Evolutionary conservation across 306 rosid species (phyloP), one percentile per base, ranked within the genome.

Genomic region (Geum urbanum): DNA sequence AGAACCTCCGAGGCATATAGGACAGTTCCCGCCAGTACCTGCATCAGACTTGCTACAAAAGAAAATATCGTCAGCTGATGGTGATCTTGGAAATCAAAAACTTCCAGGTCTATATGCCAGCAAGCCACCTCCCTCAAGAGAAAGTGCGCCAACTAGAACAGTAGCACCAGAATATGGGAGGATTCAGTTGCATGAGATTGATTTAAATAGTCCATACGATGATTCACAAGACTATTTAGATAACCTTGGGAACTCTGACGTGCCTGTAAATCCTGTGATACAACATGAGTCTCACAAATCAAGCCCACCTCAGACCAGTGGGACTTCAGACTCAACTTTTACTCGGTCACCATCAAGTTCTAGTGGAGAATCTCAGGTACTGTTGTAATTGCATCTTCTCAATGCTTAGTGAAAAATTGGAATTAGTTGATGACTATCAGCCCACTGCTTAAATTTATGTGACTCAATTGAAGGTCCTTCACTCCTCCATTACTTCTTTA

Each of bases 241-340:
- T 76, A 91, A 89, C 70, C 39, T 76, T 24, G 92, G 74, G 77
- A 86, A 86, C 76, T 76, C 77, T 32, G 82, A 88, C 9, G 87
- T 73, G 50, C 83, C 97, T 51, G 73, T 78, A 58, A 90, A 83
- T 76, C 73, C 72, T 66, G 92, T 72, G 95, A 72, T 74, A 43
- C 97, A 83, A 72, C 90, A 53, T 18, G 92, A 79, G 67, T 89
- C 91, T 67, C 98, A 84, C 70, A 96, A 89, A 78, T 92, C 96
- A 62, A 92, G 98, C 75, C 98, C 96, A 43, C 96, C 98, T 77
- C 98, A 89, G 82, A 84, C 95, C 63, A 92, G 96, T 84, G 82
- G 96, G 76, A 86, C 87, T 77, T 92, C 98, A 72, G 96, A 89
- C 83, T 92, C 96, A 78, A 94, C 89, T 45, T 92, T 92, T 83